Evolutionary conservation across 768 basidiomycete genomes (phyloP).

Genomic region (Lactifluus rugatus): DNA sequence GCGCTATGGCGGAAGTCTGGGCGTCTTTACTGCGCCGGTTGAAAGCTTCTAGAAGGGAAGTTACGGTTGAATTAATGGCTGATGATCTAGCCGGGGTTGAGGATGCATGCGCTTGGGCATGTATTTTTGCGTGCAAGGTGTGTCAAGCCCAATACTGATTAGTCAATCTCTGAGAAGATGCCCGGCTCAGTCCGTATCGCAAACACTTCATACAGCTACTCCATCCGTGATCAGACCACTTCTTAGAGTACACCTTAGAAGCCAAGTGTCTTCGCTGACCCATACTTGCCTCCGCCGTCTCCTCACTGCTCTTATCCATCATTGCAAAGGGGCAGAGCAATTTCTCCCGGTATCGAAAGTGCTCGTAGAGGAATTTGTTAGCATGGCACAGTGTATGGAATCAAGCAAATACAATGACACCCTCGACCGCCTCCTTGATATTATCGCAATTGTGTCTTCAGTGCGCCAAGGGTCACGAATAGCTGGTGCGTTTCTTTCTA

Average conservation of each 20-base stretch:
- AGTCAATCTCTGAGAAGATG: background rate
- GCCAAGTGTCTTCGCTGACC: constrained; percentile 32
- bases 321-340: constrained; percentile 60
- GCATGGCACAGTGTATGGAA: constrained; percentile 12
- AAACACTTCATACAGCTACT: constrained; percentile 71
- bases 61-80: constrained; percentile 47
- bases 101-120: constrained; percentile 61
- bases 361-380: constrained; percentile 35
- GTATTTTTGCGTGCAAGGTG: constrained; percentile 76
- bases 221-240: constrained; percentile 51
- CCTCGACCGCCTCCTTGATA: constrained; percentile 44
- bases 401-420: constrained; percentile 26
- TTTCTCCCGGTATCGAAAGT: constrained; percentile 49
- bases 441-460: constrained; percentile 46
- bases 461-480: constrained; percentile 68
- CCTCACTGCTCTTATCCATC: constrained; percentile 75
- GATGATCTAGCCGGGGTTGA: constrained; percentile 41
- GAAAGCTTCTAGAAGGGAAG: constrained; percentile 47
- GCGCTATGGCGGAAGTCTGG: constrained; percentile 83
- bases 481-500: constrained; percentile 35
- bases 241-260: constrained; percentile 43
- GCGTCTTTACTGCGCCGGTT: constrained; percentile 64
- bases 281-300: constrained; percentile 57
- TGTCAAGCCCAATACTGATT: constrained; percentile 8
- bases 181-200: constrained; percentile 57